Evolutionary conservation across 2,329 filamentous ascomycete genomes (phyloP).

Genomic region (Colletotrichum lupini): DNA sequence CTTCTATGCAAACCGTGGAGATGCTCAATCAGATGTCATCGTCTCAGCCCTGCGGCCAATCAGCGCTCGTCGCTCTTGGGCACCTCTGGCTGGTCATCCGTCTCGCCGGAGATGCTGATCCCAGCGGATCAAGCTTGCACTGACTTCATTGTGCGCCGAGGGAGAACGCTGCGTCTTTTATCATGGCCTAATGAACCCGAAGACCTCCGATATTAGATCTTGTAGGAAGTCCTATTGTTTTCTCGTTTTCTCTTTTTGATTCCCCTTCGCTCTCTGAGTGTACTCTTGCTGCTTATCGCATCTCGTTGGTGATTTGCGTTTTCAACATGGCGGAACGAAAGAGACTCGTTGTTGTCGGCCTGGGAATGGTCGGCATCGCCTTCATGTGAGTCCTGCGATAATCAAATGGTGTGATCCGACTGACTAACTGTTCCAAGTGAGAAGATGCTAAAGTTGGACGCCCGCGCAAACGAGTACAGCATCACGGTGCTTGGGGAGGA

Average conservation of each 20-base stretch:
- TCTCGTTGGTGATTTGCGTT: conserved; percentile 3
- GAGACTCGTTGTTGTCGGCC: conserved; percentile 82
- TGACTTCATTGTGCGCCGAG: conserved; percentile 29
- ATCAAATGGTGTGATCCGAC: neutral
- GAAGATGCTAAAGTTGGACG: conserved; percentile 88
- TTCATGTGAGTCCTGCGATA: conserved; percentile 75
- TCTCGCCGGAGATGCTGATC: conserved; percentile 34
- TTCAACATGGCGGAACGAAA: conserved; percentile 63
- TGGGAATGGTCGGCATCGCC: conserved; percentile 92
- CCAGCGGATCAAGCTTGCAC: conserved; percentile 23
- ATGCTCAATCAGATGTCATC: conserved; percentile 17
- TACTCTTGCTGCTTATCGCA: neutral
- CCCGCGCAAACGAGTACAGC: conserved; percentile 79
- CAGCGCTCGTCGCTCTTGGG: neutral
- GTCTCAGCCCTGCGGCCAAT: conserved; percentile 9
- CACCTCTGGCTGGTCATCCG: neutral
- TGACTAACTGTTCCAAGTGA: conserved; percentile 65
- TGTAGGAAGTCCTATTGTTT: neutral
- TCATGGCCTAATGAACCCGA: neutral
- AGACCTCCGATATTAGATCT: neutral
- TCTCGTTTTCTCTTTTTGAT: neutral
- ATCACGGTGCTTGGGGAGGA: conserved; percentile 91
- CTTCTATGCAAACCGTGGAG: conserved; percentile 22
- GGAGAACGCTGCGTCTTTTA: conserved; percentile 20
- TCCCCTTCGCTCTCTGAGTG: neutral